phyloP scores from a whole-genome alignment of 352 stramenopile species.

The Phytophthora vignae region DNA sequence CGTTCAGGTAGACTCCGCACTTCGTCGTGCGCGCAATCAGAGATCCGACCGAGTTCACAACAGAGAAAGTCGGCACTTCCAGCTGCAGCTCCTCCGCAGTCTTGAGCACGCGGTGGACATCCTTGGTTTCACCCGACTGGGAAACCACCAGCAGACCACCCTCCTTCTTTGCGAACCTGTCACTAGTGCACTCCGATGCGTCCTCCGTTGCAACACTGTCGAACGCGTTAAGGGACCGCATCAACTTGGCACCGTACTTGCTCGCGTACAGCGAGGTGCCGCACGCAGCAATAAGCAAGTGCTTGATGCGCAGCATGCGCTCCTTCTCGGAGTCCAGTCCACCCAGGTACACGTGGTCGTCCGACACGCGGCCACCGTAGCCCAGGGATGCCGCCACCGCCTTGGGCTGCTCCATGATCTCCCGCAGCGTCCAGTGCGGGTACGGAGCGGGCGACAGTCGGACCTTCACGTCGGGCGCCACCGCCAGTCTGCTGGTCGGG shows the following conservation, averaged over 20 bases:
- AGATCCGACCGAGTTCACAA: slow-evolving; percentile 98
- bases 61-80: slow-evolving; percentile 90
- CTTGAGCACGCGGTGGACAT: slow-evolving; percentile 96
- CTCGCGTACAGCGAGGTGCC: slow-evolving; percentile 96
- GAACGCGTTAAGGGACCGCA: slow-evolving; percentile 96
- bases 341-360: slow-evolving; percentile 94
- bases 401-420: slow-evolving; percentile 97
- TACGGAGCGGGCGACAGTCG: slow-evolving; percentile 94
- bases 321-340: slow-evolving; percentile 94
- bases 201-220: slow-evolving; percentile 93
- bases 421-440: slow-evolving; percentile 97
- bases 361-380: slow-evolving; percentile 94
- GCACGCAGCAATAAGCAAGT: slow-evolving; percentile 95
- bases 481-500: slow-evolving; percentile 90
- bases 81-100: slow-evolving; percentile 75
- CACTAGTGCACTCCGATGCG: slow-evolving; percentile 90
- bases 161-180: slow-evolving; percentile 90
- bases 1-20: slow-evolving; percentile 98
- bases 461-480: slow-evolving; percentile 95
- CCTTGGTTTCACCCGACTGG: slow-evolving; percentile 98
- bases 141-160: slow-evolving; percentile 96
- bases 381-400: slow-evolving; percentile 94
- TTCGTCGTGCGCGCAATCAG: slow-evolving; percentile 95
- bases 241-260: slow-evolving; percentile 96
- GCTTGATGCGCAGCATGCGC: slow-evolving; percentile 91